These are phyloP conservation scores for Rehmannia glutinosa DNA, from an alignment of 257 asterid species.

Conservation along the genomic window DNA sequence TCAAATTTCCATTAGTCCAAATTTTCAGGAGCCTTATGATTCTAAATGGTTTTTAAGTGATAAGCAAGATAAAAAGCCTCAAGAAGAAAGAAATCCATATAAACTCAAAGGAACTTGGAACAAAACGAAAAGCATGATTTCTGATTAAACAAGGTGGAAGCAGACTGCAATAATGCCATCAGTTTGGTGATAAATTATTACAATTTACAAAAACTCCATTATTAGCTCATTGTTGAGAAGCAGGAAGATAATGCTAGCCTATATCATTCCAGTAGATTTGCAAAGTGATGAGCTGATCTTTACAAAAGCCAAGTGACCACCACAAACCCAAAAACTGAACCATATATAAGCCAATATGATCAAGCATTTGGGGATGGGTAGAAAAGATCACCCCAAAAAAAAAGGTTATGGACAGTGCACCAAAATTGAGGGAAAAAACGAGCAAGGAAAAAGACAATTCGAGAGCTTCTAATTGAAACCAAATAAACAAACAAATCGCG, in stretches of 20 bases:
- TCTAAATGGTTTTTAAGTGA: too few relatives aligned
- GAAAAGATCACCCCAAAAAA: too few relatives aligned
- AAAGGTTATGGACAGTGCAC: too few relatives aligned
- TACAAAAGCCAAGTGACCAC: too few relatives aligned
- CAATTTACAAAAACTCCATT: neutral
- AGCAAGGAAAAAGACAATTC: too few relatives aligned
- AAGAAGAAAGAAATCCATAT: neutral
- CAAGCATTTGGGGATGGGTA: neutral
- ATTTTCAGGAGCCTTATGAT: too few relatives aligned
- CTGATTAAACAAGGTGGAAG: neutral
- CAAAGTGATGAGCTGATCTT: neutral
- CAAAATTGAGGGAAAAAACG: too few relatives aligned
- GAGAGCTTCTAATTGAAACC: neutral
- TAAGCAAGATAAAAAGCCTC: too few relatives aligned
- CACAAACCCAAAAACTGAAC: neutral
- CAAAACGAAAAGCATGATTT: neutral
- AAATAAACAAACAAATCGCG: neutral
- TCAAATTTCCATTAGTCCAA: too few relatives aligned
- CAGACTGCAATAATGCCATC: neutral
- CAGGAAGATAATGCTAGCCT: neutral
- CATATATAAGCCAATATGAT: neutral
- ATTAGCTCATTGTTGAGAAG: neutral
- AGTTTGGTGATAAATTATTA: neutral
- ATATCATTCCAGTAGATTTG: neutral
- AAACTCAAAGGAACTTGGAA: neutral